Percentiles rank a stretch among this genome's conserved stretches.
Conservation (phyloP, 495 filamentous ascomycete species). For the Hyaloscypha variabilis region DNA sequence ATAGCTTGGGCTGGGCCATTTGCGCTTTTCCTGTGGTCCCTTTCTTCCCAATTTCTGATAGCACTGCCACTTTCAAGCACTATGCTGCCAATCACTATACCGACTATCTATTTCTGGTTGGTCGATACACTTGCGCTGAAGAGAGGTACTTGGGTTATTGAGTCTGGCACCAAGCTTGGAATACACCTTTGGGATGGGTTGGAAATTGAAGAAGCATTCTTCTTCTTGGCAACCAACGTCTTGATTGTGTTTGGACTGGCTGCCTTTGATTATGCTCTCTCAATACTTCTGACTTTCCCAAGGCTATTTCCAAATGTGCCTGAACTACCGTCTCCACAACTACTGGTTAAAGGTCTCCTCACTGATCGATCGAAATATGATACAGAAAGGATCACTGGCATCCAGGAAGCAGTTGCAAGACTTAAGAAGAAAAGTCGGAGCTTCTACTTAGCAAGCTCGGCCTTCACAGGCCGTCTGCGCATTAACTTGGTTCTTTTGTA, state of each 20-base stretch:
- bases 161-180: slow-evolving; percentile 60
- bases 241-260: slow-evolving; percentile 67
- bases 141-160: slow-evolving; percentile 68
- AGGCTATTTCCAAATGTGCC: slow-evolving; percentile 44
- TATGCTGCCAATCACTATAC: slow-evolving; percentile 55
- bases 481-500: slow-evolving; percentile 65
- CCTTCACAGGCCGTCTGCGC: slow-evolving; percentile 63
- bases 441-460: slow-evolving; percentile 67
- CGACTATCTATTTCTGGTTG: slow-evolving; percentile 68
- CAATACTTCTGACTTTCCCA: slow-evolving; percentile 59
- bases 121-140: slow-evolving; percentile 64
- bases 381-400: slow-evolving; percentile 50
- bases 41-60: slow-evolving; percentile 61
- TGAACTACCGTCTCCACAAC: slow-evolving; percentile 43
- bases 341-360: slow-evolving; percentile 49
- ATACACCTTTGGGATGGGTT: slow-evolving; percentile 60
- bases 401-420: slow-evolving; percentile 54
- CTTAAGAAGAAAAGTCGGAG: slow-evolving; percentile 63
- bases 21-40: slow-evolving; percentile 60
- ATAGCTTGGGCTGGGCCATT: slow-evolving; percentile 67
- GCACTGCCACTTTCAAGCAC: slow-evolving; percentile 54
- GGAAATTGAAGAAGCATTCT: slow-evolving; percentile 69
- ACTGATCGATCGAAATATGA: slow-evolving; percentile 47
- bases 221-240: slow-evolving; percentile 67
- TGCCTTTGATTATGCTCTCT: slow-evolving; percentile 63